Base-by-base conservation (phyloP, 805 yeast species). In the Wickerhamomyces strasburgensis region DNA sequence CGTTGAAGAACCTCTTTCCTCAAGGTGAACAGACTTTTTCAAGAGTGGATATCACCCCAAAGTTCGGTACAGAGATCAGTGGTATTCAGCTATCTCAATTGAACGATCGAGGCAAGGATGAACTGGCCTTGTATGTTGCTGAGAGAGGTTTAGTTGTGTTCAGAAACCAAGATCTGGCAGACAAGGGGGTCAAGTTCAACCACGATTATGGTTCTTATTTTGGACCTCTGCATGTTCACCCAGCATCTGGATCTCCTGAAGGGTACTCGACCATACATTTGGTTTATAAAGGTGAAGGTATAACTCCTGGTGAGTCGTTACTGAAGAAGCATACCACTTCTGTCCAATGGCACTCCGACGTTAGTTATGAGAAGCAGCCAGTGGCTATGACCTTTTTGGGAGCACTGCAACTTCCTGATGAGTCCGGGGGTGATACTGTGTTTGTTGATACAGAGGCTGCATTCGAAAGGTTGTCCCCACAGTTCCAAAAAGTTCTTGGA, bases 141-240 rank as follows among this genome's bases (percentile, higher is more conserved):
- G 75, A 75, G 51, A 62, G 80, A 51, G 84, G 84, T 53, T 80
- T 82, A 19, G 75, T 74, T 16, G 72, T 75, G 3, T 75, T 80
- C 55, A 68, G 80, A 52, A 67, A 74, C 40, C 84, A 79, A 57
- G 85, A 82, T 56, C 72, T 81, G 43, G 73, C 75, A 31, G 59
- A 65, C 8, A 56, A 68, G 35, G 75, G 80, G 14, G 73, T 77
- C 6, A 61, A 58, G 14, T 67, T 64, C 41, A 55, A 57, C 18
- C 61, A 54, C 19, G 67, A 80, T 26, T 78, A 67, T 61, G 84
- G 83, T 31, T 56, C 56, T 31, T 73, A 81, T 54, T 81, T 76
- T 54, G 88, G 89, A 19, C 75, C 76, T 27, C 67, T 76, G 44
- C 87, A 81, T 57, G 68, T 79, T 43, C 88, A 81, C 53, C 84